These are phyloP conservation scores for Salix suchowensis DNA, from an alignment of 345 rosid species.

Conservation along the genomic window DNA sequence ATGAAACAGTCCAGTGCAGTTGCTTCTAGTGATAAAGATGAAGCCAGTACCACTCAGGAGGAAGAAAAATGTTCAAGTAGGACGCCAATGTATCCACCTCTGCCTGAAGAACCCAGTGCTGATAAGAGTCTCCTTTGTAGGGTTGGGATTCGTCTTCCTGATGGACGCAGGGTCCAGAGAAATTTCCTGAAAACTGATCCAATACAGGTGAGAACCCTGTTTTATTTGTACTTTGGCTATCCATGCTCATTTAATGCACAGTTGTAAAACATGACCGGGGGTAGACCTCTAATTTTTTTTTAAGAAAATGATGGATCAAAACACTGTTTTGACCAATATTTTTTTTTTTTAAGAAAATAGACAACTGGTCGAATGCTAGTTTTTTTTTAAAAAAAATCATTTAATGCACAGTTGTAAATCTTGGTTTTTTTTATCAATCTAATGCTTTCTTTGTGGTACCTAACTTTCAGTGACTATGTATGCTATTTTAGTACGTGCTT, in stretches of 20 bases:
- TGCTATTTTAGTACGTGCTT: too few relatives aligned
- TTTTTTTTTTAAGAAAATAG: too few relatives aligned
- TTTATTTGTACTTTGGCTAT: neutral
- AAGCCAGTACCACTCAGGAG: conserved; percentile 23
- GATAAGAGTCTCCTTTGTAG: conserved; percentile 73
- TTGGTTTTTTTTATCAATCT: too few relatives aligned
- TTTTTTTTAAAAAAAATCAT: too few relatives aligned
- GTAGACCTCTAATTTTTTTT: too few relatives aligned
- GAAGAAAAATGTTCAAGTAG: conserved; percentile 36
- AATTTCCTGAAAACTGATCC: conserved; percentile 72
- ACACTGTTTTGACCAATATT: too few relatives aligned
- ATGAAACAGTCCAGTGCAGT: conserved; percentile 29
- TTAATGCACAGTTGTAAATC: too few relatives aligned
- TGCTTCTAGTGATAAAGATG: conserved; percentile 19
- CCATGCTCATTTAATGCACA: neutral
- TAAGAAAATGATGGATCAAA: too few relatives aligned
- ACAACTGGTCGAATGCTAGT: too few relatives aligned
- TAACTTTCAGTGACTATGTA: too few relatives aligned
- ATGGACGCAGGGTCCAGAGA: conserved; percentile 84
- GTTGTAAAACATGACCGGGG: too few relatives aligned
- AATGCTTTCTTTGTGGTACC: too few relatives aligned
- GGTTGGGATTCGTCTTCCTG: conserved; percentile 93
- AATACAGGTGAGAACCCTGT: conserved; percentile 48
- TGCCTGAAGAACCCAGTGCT: conserved; percentile 89
- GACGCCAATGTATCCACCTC: conserved; percentile 56